A percentile compares a stretch with the other conserved stretches of the same genome.
phyloP scores from a whole-genome alignment of 163 green algal genomes.

The Picocystis sp. region DNA sequence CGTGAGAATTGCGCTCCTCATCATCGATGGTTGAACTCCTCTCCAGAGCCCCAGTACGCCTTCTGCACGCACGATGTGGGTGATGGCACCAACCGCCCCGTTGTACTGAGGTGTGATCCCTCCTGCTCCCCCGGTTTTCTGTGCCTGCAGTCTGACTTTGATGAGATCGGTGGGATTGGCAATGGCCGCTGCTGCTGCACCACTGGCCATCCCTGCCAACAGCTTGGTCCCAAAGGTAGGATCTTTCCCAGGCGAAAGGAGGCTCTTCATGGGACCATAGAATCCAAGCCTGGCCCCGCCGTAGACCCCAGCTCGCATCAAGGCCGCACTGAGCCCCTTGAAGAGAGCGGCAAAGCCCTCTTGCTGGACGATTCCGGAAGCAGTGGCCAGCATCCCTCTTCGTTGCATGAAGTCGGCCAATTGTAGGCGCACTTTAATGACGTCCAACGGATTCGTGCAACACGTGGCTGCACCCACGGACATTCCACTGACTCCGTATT shows the following conservation, averaged over 20 bases:
- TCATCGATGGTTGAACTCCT: conserved; percentile 54
- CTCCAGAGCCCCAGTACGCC: conserved; percentile 58
- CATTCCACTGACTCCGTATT: neutral
- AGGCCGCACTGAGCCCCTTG: conserved; percentile 38
- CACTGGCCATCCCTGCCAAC: conserved; percentile 42
- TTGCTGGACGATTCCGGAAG: conserved; percentile 29
- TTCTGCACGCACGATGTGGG: conserved; percentile 28
- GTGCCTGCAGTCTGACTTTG: conserved; percentile 42
- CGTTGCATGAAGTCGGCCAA: conserved; percentile 16
- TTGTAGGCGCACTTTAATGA: conserved; percentile 66
- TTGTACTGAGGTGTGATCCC: neutral
- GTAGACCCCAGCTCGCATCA: conserved; percentile 54
- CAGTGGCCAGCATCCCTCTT: conserved; percentile 31
- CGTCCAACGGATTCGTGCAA: conserved; percentile 29
- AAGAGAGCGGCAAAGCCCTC: conserved; percentile 47
- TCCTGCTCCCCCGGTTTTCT: neutral
- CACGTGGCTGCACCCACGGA: conserved; percentile 13
- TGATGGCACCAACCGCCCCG: conserved; percentile 18
- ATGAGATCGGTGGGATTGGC: conserved; percentile 70
- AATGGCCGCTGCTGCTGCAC: conserved; percentile 46
- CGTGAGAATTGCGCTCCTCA: conserved; percentile 55
- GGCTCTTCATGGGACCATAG: conserved; percentile 54
- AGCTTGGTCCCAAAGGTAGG: conserved; percentile 36
- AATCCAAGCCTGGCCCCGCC: conserved; percentile 55
- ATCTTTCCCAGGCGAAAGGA: conserved; percentile 14